Evolutionary conservation across 1,139 yeast genomes (phyloP).

Genomic region (Pichia cactophila): DNA sequence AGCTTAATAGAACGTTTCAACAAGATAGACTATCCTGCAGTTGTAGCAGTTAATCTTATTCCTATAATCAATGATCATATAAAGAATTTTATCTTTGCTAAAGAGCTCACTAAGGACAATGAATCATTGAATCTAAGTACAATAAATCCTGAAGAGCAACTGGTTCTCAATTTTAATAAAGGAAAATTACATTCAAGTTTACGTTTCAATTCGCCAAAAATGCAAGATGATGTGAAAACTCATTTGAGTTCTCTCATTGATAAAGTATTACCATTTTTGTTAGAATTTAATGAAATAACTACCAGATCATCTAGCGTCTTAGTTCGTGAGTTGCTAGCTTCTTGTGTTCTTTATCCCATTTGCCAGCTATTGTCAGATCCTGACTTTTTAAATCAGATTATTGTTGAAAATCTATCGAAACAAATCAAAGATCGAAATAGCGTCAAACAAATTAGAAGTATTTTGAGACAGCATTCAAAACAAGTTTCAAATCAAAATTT

Average conservation of each 20-base stretch:
- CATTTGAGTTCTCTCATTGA: constrained; percentile 42
- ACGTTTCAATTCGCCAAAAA: constrained; percentile 35
- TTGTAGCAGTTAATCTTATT: constrained; percentile 49
- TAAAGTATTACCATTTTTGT: constrained; percentile 41
- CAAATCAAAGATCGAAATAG: constrained; percentile 68
- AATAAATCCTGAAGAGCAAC: constrained; percentile 40
- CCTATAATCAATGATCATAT: constrained; percentile 69
- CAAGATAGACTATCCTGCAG: constrained; percentile 45
- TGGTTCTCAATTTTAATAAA: constrained; percentile 52
- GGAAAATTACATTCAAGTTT: constrained; percentile 57
- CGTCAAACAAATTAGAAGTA: constrained; percentile 64
- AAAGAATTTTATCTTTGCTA: constrained; percentile 46
- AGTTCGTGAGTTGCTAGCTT: constrained; percentile 56
- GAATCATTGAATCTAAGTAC: constrained; percentile 4
- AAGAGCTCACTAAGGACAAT: constrained; percentile 32
- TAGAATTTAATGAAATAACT: constrained; percentile 42
- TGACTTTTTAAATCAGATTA: constrained; percentile 65
- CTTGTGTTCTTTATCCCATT: constrained; percentile 48
- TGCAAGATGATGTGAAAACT: constrained; percentile 42
- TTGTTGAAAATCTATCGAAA: constrained; percentile 55
- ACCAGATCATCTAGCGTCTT: constrained; percentile 46
- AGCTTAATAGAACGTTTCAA: constrained; percentile 37
- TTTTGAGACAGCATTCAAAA: constrained; percentile 56
- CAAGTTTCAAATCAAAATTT: not conserved
- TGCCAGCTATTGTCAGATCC: constrained; percentile 57